A percentile compares a stretch with the other conserved stretches of the same genome.
These are phyloP conservation scores for Exophiala sideris DNA, from an alignment of 2,329 filamentous ascomycete species.

Conservation along the genomic window DNA sequence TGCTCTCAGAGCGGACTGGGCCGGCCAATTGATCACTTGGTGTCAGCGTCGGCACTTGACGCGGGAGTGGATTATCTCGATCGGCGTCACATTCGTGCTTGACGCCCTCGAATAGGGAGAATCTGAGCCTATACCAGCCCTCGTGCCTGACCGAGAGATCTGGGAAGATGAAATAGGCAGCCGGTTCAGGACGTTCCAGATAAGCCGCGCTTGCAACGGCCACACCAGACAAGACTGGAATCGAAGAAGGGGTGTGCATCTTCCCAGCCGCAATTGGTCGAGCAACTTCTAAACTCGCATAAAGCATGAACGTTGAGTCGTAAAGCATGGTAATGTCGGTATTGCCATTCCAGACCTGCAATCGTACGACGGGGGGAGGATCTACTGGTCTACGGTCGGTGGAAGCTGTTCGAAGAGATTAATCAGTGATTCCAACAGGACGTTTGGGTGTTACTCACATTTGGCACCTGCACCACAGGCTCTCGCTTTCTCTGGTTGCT, in stretches of 20 bases:
- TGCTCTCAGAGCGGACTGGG: constrained; percentile 51
- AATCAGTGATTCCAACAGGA: constrained; percentile 12
- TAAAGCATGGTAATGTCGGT: constrained; percentile 82
- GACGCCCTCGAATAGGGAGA: constrained; percentile 90
- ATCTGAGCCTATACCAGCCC: constrained; percentile 84
- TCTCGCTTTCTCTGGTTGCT: constrained; percentile 89
- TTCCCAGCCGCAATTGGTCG: constrained; percentile 79
- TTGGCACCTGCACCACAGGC: constrained; percentile 95
- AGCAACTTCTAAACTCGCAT: constrained; percentile 82
- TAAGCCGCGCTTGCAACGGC: constrained; percentile 96
- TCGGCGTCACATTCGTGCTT: constrained; percentile 81
- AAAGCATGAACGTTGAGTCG: constrained; percentile 97
- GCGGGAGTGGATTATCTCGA: constrained; percentile 44
- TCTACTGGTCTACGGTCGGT: constrained; percentile 90
- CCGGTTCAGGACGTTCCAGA: constrained; percentile 74
- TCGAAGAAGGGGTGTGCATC: constrained; percentile 64
- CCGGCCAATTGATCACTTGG: constrained; percentile 39
- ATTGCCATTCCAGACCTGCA: constrained; percentile 75
- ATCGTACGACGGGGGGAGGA: constrained; percentile 88
- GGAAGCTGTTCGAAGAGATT: constrained; percentile 54
- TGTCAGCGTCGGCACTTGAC: constrained; percentile 21
- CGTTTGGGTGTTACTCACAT: constrained; percentile 56
- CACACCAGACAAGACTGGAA: constrained; percentile 87
- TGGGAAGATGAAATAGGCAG: constrained; percentile 95
- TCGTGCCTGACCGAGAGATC: constrained; percentile 95